Evolutionary conservation across 208 protist species (phyloP).

Genomic region (Wallacemonas rigidus): DNA sequence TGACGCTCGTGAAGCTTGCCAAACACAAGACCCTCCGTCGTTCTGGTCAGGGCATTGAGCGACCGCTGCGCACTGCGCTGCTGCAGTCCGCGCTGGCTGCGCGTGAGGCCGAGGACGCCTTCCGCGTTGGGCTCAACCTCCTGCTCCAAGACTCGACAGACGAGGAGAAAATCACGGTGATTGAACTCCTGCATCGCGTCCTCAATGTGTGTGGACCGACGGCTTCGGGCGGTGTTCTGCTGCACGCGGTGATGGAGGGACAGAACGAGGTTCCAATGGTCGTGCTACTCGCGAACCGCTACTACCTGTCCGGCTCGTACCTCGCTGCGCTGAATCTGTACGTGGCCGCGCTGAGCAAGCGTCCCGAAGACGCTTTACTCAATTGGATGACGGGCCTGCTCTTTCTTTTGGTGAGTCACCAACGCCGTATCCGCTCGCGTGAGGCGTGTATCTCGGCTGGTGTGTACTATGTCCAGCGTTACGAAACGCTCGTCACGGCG

Average conservation of each 20-base stretch:
- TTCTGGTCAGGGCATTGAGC: slow-evolving; percentile 51
- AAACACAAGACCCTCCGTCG: slow-evolving; percentile 48
- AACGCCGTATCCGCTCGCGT: slow-evolving; percentile 60
- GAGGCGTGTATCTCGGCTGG: slow-evolving; percentile 75
- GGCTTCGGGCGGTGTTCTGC: slow-evolving; percentile 41
- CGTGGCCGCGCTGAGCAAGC: slow-evolving; percentile 55
- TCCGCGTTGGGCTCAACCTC: slow-evolving; percentile 75
- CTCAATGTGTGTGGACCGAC: slow-evolving; percentile 62
- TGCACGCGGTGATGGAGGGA: slow-evolving; percentile 49
- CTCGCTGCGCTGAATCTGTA: slow-evolving; percentile 76
- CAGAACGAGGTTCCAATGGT: slow-evolving; percentile 54
- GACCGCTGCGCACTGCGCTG: slow-evolving; percentile 75
- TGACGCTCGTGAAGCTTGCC: slow-evolving; percentile 62
- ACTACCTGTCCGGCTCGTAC: slow-evolving; percentile 70
- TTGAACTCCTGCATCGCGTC: slow-evolving; percentile 82
- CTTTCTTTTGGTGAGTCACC: slow-evolving; percentile 79
- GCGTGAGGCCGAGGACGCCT: slow-evolving; percentile 79
- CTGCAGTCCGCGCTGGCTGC: slow-evolving; percentile 76
- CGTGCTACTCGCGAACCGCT: slow-evolving; percentile 81
- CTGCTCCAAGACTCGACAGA: slow-evolving; percentile 69
- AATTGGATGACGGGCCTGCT: slow-evolving; percentile 79
- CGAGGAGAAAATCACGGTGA: slow-evolving; percentile 57
- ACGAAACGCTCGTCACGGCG: slow-evolving; percentile 58
- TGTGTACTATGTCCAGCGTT: slow-evolving; percentile 73
- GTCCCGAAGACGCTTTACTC: slow-evolving; percentile 64